Evolutionary conservation across 148 eudicot genomes (phyloP).

Genomic region (Persicaria tinctoria): DNA sequence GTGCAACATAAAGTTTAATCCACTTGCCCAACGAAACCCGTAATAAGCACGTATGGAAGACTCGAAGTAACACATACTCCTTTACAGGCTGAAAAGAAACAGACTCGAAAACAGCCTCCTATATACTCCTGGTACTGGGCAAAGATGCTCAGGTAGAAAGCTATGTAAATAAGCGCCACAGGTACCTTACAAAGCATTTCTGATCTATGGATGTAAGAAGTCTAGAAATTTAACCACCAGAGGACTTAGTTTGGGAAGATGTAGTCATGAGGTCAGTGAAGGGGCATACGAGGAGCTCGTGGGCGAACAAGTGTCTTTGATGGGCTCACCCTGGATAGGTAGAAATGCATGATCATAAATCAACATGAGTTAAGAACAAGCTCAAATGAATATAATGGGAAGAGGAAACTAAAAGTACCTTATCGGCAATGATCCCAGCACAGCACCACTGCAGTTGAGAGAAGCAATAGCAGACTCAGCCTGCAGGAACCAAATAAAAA

Average conservation of each 20-base stretch:
- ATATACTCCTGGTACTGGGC: constrained; percentile 37
- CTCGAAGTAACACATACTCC: constrained; percentile 4
- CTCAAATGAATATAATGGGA: not conserved
- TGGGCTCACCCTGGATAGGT: constrained; percentile 70
- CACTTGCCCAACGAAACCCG: constrained; percentile 10
- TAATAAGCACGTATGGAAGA: constrained; percentile 4
- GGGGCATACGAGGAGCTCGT: constrained; percentile 39
- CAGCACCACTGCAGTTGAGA: constrained; percentile 59
- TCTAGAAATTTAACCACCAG: not conserved
- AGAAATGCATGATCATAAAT: not conserved
- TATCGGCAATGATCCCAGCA: constrained; percentile 55
- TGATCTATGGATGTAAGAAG: constrained; percentile 11
- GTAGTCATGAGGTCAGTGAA: constrained; percentile 28
- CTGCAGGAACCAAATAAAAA: constrained; percentile 23
- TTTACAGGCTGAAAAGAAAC: not conserved
- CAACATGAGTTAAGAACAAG: not conserved
- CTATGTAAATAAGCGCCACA: constrained; percentile 28
- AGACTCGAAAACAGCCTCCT: constrained; percentile 15
- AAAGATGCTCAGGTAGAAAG: constrained; percentile 25
- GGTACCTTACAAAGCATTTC: constrained; percentile 30
- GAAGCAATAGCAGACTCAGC: constrained; percentile 76
- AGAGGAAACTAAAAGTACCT: constrained; percentile 25
- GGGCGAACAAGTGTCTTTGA: constrained; percentile 93
- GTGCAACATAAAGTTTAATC: not conserved
- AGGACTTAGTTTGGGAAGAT: constrained; percentile 10